These are phyloP conservation scores for Tylopilus balloui DNA, from an alignment of 768 basidiomycete species.

Conservation along the genomic window DNA sequence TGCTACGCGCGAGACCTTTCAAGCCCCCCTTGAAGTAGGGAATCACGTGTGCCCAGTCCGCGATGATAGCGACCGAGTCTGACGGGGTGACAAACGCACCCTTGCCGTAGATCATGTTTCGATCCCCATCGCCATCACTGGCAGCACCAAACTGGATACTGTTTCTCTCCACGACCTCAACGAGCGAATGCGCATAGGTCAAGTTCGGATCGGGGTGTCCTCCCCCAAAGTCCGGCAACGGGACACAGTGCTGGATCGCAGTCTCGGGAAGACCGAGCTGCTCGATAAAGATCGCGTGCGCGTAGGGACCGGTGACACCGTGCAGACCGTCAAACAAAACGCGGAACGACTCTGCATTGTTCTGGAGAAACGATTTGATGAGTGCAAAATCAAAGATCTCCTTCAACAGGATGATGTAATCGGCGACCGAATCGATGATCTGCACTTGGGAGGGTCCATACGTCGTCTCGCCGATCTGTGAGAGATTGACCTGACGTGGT, in stretches of 20 bases:
- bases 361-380: constrained; percentile 82
- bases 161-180: constrained; percentile 84
- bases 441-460: constrained; percentile 83
- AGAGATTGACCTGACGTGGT: constrained; percentile 65
- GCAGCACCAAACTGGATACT: constrained; percentile 93
- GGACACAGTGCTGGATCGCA: constrained; percentile 86
- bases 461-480: constrained; percentile 69
- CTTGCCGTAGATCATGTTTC: constrained; percentile 99
- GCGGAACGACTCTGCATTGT: constrained; percentile 63
- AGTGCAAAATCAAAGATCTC: constrained; percentile 91
- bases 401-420: constrained; percentile 82
- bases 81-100: constrained; percentile 97
- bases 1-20: constrained; percentile 93
- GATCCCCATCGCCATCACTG: constrained; percentile 94
- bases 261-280: constrained; percentile 74
- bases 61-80: constrained; percentile 98
- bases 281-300: constrained; percentile 78
- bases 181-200: constrained; percentile 92
- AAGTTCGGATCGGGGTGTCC: constrained; percentile 98
- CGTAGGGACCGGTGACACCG: constrained; percentile 98
- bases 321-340: constrained; percentile 95
- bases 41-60: constrained; percentile 89
- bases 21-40: constrained; percentile 91
- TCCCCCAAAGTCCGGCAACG: constrained; percentile 94
- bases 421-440: constrained; percentile 90